Conservation (phyloP, 345 rosid species). For the Murraya koenigii region DNA sequence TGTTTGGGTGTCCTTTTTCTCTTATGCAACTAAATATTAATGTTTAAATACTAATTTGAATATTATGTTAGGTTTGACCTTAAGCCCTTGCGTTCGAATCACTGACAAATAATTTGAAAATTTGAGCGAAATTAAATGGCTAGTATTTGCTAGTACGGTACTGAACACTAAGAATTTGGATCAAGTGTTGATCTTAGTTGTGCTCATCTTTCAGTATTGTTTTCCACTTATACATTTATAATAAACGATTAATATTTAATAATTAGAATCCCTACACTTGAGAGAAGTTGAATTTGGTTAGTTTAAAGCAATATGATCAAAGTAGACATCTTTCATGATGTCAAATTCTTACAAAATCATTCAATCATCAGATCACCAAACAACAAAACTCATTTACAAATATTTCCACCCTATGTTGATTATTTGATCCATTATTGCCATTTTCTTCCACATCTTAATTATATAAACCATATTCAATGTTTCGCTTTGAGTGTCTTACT, state of each 20-base stretch:
- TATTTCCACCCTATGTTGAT: conserved; percentile 7
- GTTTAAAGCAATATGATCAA: too few relatives aligned
- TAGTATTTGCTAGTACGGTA: too few relatives aligned
- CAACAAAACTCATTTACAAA: background rate
- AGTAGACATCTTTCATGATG: background rate
- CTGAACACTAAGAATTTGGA: too few relatives aligned
- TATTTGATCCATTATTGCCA: background rate
- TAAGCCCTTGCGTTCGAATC: background rate
- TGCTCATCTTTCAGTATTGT: too few relatives aligned
- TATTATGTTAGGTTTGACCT: background rate
- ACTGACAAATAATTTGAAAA: too few relatives aligned
- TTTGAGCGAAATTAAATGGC: too few relatives aligned
- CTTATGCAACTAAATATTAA: too few relatives aligned
- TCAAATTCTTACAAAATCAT: background rate
- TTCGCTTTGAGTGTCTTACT: background rate
- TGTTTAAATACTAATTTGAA: background rate
- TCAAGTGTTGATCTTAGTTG: too few relatives aligned
- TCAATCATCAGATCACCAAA: background rate
- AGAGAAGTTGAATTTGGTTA: too few relatives aligned
- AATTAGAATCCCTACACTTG: too few relatives aligned
- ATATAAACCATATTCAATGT: background rate
- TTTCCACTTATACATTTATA: too few relatives aligned
- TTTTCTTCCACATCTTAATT: background rate
- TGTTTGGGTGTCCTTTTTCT: background rate
- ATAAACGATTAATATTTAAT: too few relatives aligned